These are phyloP conservation scores for Babesia bigemina DNA, from an alignment of 169 alveolate genomes.

Conservation along the genomic window DNA sequence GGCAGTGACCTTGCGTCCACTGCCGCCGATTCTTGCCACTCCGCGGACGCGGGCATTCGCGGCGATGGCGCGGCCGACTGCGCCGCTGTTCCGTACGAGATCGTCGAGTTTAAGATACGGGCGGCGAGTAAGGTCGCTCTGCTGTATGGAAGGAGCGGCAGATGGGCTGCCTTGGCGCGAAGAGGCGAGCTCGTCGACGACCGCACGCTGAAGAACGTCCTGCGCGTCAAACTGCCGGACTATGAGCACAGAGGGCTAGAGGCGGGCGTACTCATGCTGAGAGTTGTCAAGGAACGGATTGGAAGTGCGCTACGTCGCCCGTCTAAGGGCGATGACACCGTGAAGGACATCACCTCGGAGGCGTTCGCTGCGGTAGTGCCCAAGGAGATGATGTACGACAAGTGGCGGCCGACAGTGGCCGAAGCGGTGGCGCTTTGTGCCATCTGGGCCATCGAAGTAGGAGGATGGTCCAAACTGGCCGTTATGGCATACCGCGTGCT, in stretches of 20 bases:
- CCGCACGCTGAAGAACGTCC: slow-evolving; percentile 1
- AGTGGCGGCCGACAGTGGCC: neutral
- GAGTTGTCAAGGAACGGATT: neutral
- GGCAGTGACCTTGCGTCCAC: slow-evolving; percentile 27
- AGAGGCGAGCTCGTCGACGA: slow-evolving; percentile 4
- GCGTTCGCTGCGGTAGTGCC: neutral
- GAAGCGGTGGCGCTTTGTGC: slow-evolving; percentile 7
- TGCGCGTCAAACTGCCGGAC: neutral
- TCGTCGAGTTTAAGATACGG: slow-evolving; percentile 9
- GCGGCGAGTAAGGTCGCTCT: neutral
- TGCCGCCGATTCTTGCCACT: slow-evolving; percentile 4
- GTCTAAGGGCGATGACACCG: neutral
- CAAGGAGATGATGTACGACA: slow-evolving; percentile 1
- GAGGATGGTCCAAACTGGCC: slow-evolving; percentile 15
- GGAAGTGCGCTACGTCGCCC: no score
- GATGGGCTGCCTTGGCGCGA: neutral
- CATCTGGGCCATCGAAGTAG: slow-evolving; percentile 45
- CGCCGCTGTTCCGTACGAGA: neutral
- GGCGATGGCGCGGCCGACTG: neutral
- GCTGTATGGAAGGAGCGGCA: slow-evolving; percentile 13
- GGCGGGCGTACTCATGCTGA: slow-evolving; percentile 11
- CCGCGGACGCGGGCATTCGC: neutral
- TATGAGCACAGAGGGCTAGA: slow-evolving; percentile 34
- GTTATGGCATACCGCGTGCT: slow-evolving; percentile 36
- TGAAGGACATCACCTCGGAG: slow-evolving; percentile 3